These are phyloP conservation scores for Phytophthora citrophthora DNA, from an alignment of 352 stramenopile genomes.

Conservation along the genomic window DNA sequence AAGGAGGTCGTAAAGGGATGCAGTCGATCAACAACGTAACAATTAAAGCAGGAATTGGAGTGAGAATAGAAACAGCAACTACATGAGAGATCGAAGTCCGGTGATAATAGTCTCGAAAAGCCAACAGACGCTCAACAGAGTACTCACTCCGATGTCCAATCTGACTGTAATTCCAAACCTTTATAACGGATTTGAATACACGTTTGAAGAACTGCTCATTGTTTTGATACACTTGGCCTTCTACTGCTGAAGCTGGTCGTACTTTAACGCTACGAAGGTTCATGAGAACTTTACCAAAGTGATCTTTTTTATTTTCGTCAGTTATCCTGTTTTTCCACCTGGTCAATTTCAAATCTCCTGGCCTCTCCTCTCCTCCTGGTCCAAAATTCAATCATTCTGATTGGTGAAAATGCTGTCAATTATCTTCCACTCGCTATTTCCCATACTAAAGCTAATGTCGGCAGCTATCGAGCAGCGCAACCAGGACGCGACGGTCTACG, in stretches of 20 bases:
- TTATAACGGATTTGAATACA: too few relatives aligned
- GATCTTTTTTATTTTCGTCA: too few relatives aligned
- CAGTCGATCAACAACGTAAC: conserved; percentile 14
- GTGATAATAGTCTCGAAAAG: conserved; percentile 19
- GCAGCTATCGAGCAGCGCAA: conserved; percentile 90
- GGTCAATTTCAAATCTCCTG: too few relatives aligned
- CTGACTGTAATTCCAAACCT: conserved; percentile 7
- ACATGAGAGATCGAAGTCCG: conserved; percentile 10
- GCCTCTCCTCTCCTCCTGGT: not conserved
- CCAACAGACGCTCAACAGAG: conserved; percentile 13
- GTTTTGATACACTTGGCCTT: too few relatives aligned
- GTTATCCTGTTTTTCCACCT: too few relatives aligned
- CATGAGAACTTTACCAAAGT: too few relatives aligned
- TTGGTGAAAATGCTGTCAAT: too few relatives aligned
- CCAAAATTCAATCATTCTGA: not conserved
- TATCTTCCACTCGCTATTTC: too few relatives aligned
- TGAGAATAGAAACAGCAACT: conserved; percentile 7
- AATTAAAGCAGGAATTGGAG: conserved; percentile 3
- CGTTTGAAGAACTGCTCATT: too few relatives aligned
- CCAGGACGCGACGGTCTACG: conserved; percentile 98
- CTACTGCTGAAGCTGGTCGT: too few relatives aligned
- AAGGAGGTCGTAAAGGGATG: not conserved
- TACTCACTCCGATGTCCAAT: conserved; percentile 22
- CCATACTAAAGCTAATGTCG: conserved; percentile 46
- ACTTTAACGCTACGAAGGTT: too few relatives aligned